Percentiles rank a stretch among this genome's conserved stretches.
Conservation (phyloP, 2,329 filamentous ascomycete species). For the Cladophialophora bantiana region DNA sequence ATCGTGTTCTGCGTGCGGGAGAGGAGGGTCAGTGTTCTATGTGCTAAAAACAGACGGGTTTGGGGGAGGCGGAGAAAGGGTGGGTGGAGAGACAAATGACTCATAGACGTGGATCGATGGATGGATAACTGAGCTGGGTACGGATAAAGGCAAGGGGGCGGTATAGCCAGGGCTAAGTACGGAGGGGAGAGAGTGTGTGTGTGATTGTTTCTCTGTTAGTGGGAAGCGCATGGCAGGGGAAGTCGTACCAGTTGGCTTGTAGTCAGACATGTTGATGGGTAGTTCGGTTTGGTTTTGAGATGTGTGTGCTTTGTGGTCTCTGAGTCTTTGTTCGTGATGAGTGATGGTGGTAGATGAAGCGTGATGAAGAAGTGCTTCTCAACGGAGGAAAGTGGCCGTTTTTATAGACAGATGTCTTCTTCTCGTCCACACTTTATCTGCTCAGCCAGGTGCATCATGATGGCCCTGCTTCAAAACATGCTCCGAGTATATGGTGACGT, state of each 20-base stretch:
- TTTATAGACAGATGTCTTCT: slow-evolving; percentile 29
- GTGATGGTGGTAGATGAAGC: background rate
- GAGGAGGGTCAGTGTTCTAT: background rate
- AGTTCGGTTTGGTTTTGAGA: slow-evolving; percentile 11
- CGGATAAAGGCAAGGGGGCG: too few species aligned
- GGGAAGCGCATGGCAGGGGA: background rate
- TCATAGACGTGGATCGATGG: too few species aligned
- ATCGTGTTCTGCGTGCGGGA: slow-evolving; percentile 33
- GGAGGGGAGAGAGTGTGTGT: background rate
- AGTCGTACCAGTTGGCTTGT: slow-evolving; percentile 39
- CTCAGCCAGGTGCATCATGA: background rate
- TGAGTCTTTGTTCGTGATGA: background rate
- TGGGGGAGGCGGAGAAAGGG: too few species aligned
- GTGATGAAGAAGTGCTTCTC: slow-evolving; percentile 8
- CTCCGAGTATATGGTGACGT: background rate
- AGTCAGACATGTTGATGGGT: slow-evolving; percentile 38
- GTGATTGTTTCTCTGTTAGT: background rate
- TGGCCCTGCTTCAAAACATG: background rate
- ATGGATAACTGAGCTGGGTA: too few species aligned
- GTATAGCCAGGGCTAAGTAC: too few species aligned
- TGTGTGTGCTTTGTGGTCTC: slow-evolving; percentile 12
- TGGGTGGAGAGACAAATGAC: too few species aligned
- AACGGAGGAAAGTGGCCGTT: background rate
- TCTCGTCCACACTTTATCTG: background rate
- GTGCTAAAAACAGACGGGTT: too few species aligned